phyloP scores from a whole-genome alignment of 345 rosid genomes.

The Trapa incisa region DNA sequence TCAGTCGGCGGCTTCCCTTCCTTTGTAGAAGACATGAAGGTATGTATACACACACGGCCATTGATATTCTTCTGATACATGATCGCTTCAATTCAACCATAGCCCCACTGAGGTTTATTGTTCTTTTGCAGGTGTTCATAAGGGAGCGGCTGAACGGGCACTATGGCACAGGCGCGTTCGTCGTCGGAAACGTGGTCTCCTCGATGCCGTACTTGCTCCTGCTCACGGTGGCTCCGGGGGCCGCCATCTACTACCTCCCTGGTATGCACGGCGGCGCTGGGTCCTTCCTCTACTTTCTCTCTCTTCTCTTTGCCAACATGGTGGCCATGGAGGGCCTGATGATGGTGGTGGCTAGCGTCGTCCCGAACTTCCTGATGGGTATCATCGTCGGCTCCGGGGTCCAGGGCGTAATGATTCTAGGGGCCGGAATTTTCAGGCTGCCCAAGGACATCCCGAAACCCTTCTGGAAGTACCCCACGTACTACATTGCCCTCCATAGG shows the following conservation, averaged over 20 bases:
- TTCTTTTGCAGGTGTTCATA: slow-evolving; percentile 4
- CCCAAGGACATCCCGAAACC: slow-evolving; percentile 10
- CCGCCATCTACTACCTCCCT: slow-evolving; percentile 2
- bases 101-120: too few relatives aligned
- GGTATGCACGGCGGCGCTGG: background rate
- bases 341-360: slow-evolving; percentile 7
- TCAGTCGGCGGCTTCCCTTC: slow-evolving; percentile 5
- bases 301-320: slow-evolving; percentile 1
- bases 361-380: slow-evolving; percentile 11
- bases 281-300: slow-evolving; percentile 4
- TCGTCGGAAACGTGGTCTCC: slow-evolving; percentile 6
- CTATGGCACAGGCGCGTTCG: slow-evolving; percentile 2
- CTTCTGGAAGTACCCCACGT: slow-evolving; percentile 11
- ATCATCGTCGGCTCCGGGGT: slow-evolving; percentile 2
- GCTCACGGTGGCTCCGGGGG: slow-evolving; percentile 5
- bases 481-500: slow-evolving; percentile 8
- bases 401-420: slow-evolving; percentile 8
- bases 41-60: background rate
- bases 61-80: too few relatives aligned
- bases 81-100: too few relatives aligned
- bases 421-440: background rate
- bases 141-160: slow-evolving; percentile 9
- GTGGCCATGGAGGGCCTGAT: slow-evolving; percentile 5
- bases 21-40: slow-evolving; percentile 8
- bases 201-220: slow-evolving; percentile 5